Evolutionary conservation across 352 stramenopile genomes (phyloP), one percentile per base, ranked within the genome.

Genomic region (Pythium utonaiense): DNA sequence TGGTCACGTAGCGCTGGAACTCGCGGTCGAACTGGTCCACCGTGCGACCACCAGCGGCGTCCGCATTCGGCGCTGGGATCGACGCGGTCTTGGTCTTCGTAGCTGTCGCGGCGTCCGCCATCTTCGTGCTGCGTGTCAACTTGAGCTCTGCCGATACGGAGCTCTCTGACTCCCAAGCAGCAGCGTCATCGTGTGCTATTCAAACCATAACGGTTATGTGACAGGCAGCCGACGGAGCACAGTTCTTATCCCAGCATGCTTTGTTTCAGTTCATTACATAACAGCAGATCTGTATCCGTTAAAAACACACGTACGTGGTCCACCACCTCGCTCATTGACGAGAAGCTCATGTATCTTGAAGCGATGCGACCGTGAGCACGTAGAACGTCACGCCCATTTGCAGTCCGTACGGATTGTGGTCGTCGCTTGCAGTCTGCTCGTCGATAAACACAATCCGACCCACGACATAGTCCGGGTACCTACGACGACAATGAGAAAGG

Each of bases 381-480:
- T 90, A 95, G 68, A 95, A 94, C 36, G 76, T 89, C n/a, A 80
- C 91, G 59, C 78, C 83, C 25, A 91, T 62, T 57, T 85, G 71
- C 12, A 95, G 63, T 2, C 72, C 71, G 74, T 91, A 95, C 13
- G 86, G 86, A 57, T 95, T 95, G 72, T 91, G 77, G 27, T 64
- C 33, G 38, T 95, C 86, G 14, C 73, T 89, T 33, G 86, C 83
- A n/a, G 78, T 75, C 51, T 93, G 84, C 66, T 94, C 83, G 67
- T 95, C 86, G 49, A 95, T 94, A 25, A 93, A 69, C 63, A 95
- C 83, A 55, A 95, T 94, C 54, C 84, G 84, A 3, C 86, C 86
- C 53, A 95, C 74, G 22, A 95, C 86, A 62, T 93, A 95, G 66
- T 95, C 86, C 0, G 86, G 86, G 64, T 94, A 95, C 68, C 86